Evolutionary conservation across 495 filamentous ascomycete genomes (phyloP), one percentile per base, ranked within the genome.

Genomic region (Xylaria telfairii): DNA sequence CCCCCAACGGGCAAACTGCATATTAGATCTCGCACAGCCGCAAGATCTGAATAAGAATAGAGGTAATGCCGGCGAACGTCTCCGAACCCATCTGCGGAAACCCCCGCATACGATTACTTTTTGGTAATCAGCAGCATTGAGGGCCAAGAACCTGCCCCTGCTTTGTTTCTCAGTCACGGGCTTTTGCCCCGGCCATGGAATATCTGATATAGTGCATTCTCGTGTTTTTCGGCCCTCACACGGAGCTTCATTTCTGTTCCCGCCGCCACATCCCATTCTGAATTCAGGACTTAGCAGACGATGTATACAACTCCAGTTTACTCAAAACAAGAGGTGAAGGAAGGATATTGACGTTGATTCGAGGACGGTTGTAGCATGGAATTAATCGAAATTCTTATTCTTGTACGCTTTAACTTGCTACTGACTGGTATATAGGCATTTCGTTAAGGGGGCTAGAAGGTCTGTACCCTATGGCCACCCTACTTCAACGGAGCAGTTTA

Each of bases 11-110:
- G 57, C 57, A 69, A 69, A 69, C 57, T 69, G 59, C 67, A 69
- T 69, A 69, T 63, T 59, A 63, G 67, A 69, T 69, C 67, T 69
- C 24, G 34, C 46, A 61, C 67, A 57, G 56, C 54, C 39, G 44
- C 21, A 44, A 54, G 67, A 69, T 69, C 34, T 54, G 46, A 51
- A 51, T 13, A 54, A 34, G n/a, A 62, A 49, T 30, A 28, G 32
- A 62, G 37, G 37, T 32, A 42, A 62, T 51, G 44, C 24, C 59
- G 67, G 46, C 57, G 67, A 69, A 51, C n/a, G n/a, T 49, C 51
- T 57, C 67, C 67, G 67, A 69, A 61, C 28, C 21, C 56, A 69
- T 51, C 47, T 26, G 57, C 67, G 57, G 59, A 37, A 51, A 19
- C 46, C 59, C 66, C 67, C 67, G 46, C 67, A 69, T 54, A 63